These are phyloP conservation scores for Adansonia grandidieri DNA, from an alignment of 441 rosid species.

Conservation along the genomic window DNA sequence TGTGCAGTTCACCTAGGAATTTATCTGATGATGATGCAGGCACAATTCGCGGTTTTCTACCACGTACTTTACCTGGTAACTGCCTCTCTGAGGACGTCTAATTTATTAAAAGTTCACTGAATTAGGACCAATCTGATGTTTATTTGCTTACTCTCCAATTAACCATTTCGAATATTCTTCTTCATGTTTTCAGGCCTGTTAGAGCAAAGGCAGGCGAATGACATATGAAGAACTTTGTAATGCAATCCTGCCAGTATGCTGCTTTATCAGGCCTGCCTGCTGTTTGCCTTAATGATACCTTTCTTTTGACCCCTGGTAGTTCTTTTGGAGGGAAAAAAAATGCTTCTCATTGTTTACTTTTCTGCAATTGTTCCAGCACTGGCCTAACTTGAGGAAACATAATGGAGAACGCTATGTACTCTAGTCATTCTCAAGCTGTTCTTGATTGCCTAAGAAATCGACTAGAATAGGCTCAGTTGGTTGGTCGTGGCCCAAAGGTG, in stretches of 20 bases:
- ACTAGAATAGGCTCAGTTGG: slow-evolving; percentile 95
- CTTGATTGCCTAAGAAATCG: slow-evolving; percentile 96
- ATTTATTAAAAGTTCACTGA: not conserved
- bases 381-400: slow-evolving; percentile 96
- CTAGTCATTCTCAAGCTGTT: slow-evolving; percentile 98
- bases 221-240: slow-evolving; percentile 91
- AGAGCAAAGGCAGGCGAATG: slow-evolving; percentile 93
- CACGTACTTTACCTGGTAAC: slow-evolving; percentile 83
- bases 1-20: slow-evolving; percentile 64
- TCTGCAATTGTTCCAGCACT: slow-evolving; percentile 63
- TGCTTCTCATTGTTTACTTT: slow-evolving; percentile 18
- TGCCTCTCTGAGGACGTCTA: slow-evolving; percentile 13
- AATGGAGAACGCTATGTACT: slow-evolving; percentile 95
- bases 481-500: slow-evolving; percentile 94
- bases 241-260: slow-evolving; percentile 84
- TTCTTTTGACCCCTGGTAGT: slow-evolving; percentile 9
- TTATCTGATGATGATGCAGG: slow-evolving; percentile 72
- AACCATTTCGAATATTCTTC: slow-evolving; percentile 12
- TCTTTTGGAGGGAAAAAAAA: not conserved
- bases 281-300: slow-evolving; percentile 16
- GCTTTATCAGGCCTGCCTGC: slow-evolving; percentile 20
- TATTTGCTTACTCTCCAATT: not conserved
- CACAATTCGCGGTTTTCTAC: slow-evolving; percentile 53
- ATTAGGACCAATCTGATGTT: not conserved
- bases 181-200: slow-evolving; percentile 56